Evolutionary conservation across 2,329 filamentous ascomycete genomes (phyloP).

Genomic region (Pyrenophora seminiperda): DNA sequence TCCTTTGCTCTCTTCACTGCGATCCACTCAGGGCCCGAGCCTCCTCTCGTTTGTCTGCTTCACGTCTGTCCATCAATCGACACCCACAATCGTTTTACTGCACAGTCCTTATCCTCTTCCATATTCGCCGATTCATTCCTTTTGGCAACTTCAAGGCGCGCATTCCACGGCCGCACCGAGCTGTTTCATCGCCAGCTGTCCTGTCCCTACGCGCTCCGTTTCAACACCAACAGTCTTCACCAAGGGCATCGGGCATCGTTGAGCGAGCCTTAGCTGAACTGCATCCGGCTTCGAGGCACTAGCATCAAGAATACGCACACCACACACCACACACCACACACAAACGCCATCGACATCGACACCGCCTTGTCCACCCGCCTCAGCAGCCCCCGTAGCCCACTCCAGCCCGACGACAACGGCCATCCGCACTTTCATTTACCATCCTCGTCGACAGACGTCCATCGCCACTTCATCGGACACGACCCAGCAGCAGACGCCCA

Average conservation of each 20-base stretch:
- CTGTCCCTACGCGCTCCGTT: constrained; percentile 46
- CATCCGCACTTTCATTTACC: neutral
- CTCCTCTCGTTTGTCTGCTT: constrained; percentile 29
- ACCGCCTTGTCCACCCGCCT: constrained; percentile 11
- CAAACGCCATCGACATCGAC: neutral
- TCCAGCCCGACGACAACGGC: neutral
- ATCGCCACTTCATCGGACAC: constrained; percentile 9
- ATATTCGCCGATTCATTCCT: constrained; percentile 32
- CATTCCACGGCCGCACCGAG: constrained; percentile 41
- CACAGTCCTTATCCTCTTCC: constrained; percentile 11
- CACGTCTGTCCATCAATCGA: constrained; percentile 25
- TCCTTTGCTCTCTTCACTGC: constrained; percentile 17
- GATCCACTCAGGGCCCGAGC: constrained; percentile 21
- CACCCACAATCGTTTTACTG: constrained; percentile 35
- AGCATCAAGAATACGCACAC: too few relatives aligned
- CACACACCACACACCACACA: neutral
- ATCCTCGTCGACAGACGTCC: neutral
- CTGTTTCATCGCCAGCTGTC: constrained; percentile 20
- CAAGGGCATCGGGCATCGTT: constrained; percentile 14
- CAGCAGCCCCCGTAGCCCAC: constrained; percentile 9
- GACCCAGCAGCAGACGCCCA: constrained; percentile 8
- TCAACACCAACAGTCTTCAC: constrained; percentile 22
- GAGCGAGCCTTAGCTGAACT: constrained; percentile 16
- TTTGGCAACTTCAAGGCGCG: constrained; percentile 38
- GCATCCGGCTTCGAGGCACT: neutral